Base-by-base conservation (phyloP, 345 rosid species). In the Lepidium sativum region DNA sequence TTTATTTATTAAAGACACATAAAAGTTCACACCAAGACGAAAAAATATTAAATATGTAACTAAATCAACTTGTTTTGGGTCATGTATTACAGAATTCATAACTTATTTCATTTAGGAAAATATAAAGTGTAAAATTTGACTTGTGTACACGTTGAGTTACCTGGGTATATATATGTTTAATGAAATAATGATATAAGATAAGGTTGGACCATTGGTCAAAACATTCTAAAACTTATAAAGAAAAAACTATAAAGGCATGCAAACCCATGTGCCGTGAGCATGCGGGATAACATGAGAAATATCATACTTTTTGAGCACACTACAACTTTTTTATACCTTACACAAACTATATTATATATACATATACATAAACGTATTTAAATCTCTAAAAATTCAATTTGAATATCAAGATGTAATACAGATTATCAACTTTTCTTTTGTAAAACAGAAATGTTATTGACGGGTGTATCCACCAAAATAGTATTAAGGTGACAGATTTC, bases 251-350 rank as follows among this genome's bases (percentile, higher is more conserved):
- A 56, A 71, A 71, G 23, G 70, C 31, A 34, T 0, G 12, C 4
- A 35, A 48, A 48, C 65, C 70, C 75, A 71, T 71, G 75, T 56
- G 66, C 60, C 70, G 76, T 71, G 76, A 58, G 60, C 76, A 37
- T 71, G 76, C 76, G 41, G 66, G 32, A 12, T 56, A 40, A 49
- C 66, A 57, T 71, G 70, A 64, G 3, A 68, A 48, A 71, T 49
- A 64, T 39, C 60, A 56, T 64, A 65, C 70, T 50, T 71, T 64
- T 55, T 10, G 2, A 38, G 49, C 9, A 48, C 7, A 57, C 6
- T 57, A 6, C 58, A 11, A 68, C 49, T 49, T 68, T 47, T 10
- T 37, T 47, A 4, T 39, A 49, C 49, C n/a, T 3, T 38, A 59
- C 52, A 21, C 9, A 45, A 10, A 17, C 31, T 47, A 58, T 58